phyloP scores from a whole-genome alignment of 192 early-diverging fungal species.

The Jimgerdemannia lactiflua region DNA sequence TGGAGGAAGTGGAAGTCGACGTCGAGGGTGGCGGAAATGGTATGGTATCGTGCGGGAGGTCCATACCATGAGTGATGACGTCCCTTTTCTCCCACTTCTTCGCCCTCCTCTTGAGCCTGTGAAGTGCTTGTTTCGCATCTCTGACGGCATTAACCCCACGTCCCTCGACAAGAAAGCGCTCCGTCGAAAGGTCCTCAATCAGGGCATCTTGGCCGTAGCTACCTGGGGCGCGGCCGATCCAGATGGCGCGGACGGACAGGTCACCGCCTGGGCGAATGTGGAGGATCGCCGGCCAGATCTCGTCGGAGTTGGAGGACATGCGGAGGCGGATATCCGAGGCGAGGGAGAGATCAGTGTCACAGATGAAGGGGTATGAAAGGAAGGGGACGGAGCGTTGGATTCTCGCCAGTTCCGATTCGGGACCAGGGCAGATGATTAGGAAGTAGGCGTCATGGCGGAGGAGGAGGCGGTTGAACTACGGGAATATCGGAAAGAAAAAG shows the following conservation, averaged over 20 bases:
- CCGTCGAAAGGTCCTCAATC: slow-evolving; percentile 12
- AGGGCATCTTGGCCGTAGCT: slow-evolving; percentile 17
- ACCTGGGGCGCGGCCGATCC: slow-evolving; percentile 19
- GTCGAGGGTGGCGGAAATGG: background rate
- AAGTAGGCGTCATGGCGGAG: slow-evolving; percentile 32
- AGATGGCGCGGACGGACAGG: slow-evolving; percentile 18
- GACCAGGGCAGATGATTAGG: slow-evolving; percentile 31
- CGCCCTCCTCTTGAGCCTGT: slow-evolving; percentile 19
- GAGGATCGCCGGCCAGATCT: slow-evolving; percentile 28
- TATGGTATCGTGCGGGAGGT: background rate
- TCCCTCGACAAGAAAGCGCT: slow-evolving; percentile 17
- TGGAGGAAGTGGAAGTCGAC: background rate
- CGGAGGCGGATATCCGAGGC: slow-evolving; percentile 16
- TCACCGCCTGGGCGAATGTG: background rate
- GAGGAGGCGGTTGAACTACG: slow-evolving; percentile 22
- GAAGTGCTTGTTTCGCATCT: slow-evolving; percentile 4
- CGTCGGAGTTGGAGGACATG: slow-evolving; percentile 5
- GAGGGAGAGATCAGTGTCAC: slow-evolving; percentile 16
- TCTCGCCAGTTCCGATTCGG: slow-evolving; percentile 1
- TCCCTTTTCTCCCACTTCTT: slow-evolving; percentile 18
- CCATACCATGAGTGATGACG: background rate
- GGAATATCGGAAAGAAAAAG: slow-evolving; percentile 1
- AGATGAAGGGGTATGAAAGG: slow-evolving; percentile 28
- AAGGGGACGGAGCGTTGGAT: slow-evolving; percentile 20
- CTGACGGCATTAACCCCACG: slow-evolving; percentile 10